A percentile compares a stretch with the other conserved stretches of the same genome.
Conservation (phyloP, 2,329 filamentous ascomycete species). For the Dichotomopilus funicola region DNA sequence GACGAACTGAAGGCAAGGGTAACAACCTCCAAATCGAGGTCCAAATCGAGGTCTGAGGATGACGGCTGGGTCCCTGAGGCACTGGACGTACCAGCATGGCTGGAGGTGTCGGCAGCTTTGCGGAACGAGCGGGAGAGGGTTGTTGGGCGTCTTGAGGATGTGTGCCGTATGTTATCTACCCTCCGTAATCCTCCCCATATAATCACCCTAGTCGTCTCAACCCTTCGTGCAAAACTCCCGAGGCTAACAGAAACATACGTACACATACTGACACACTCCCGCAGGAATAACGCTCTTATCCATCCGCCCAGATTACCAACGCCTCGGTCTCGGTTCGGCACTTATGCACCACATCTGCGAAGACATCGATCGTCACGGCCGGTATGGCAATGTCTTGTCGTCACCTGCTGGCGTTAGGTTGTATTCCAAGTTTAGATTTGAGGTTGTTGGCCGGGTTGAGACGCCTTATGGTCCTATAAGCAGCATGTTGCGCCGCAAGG, state of each 20-base stretch:
- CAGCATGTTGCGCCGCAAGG: constrained; percentile 7
- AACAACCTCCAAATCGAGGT: not conserved
- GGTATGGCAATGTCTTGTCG: constrained; percentile 9
- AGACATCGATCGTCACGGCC: constrained; percentile 8
- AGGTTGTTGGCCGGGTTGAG: constrained; percentile 8
- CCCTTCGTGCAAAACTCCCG: too few species aligned
- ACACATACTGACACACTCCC: not conserved
- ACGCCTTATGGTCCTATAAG: constrained; percentile 10
- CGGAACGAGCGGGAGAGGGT: constrained; percentile 8
- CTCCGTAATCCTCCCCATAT: not conserved
- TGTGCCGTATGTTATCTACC: constrained; percentile 7
- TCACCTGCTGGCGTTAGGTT: constrained; percentile 10
- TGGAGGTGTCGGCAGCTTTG: constrained; percentile 7
- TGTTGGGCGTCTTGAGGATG: constrained; percentile 4
- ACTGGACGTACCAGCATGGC: constrained; percentile 9
- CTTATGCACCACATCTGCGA: constrained; percentile 10
- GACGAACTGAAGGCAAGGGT: constrained; percentile 2
- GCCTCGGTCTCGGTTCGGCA: constrained; percentile 9
- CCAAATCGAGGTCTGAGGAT: not conserved
- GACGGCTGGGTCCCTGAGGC: constrained; percentile 5
- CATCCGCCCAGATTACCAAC: constrained; percentile 8
- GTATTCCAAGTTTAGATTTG: constrained; percentile 13
- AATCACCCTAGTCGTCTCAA: not conserved
- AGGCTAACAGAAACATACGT: not conserved
- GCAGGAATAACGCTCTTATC: constrained; percentile 12